Base-by-base conservation (phyloP, 2,329 filamentous ascomycete species). In the Fonsecaea pedrosoi region DNA sequence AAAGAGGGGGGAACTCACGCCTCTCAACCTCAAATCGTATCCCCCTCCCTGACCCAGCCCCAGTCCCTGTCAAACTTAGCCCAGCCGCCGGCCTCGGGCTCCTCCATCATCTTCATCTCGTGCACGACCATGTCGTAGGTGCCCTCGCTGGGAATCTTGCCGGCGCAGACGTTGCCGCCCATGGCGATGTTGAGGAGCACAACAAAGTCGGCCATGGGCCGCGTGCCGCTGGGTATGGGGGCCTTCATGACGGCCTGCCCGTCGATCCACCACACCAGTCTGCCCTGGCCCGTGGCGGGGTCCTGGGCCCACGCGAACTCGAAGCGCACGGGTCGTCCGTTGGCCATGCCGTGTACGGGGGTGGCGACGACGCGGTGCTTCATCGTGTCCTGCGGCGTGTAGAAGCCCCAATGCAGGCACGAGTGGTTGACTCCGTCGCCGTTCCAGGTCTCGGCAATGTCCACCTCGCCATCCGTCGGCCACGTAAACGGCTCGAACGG, bases 381-480 rank as follows among this genome's bases (percentile, higher is more conserved):
- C 21, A 64, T 60, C 48, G 61, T 69, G 60, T 73, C 71, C 38
- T 71, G 55, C 2, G 65, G 69, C 37, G 66, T 70, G 62, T 62
- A 73, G 25, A 65, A 64, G n/a, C 71, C 71, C 71, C 71, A 73
- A 62, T 73, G 71, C 54, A 73, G 62, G 57, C 71, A 73, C 18
- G 62, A 60, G 40, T 73, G 67, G 58, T 73, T 73, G 54, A 69
- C 63, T 12, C 58, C 55, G 32, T 71, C 69, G 38, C 67, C 70
- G 58, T 73, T 73, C 71, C 71, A 73, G 12, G 70, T 70, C 58
- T 73, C 71, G 62, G 65, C 69, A 56, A 73, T 69, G 60, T 73
- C 71, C n/a, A 73, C 60, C 54, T 73, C 71, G 40, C 71, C 71
- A 40, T 73, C 71, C 18, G 62, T 62, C 30, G 71, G 71, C 71